Base-by-base conservation (phyloP, 2,329 filamentous ascomycete species). In the Cladosporium sp. region DNA sequence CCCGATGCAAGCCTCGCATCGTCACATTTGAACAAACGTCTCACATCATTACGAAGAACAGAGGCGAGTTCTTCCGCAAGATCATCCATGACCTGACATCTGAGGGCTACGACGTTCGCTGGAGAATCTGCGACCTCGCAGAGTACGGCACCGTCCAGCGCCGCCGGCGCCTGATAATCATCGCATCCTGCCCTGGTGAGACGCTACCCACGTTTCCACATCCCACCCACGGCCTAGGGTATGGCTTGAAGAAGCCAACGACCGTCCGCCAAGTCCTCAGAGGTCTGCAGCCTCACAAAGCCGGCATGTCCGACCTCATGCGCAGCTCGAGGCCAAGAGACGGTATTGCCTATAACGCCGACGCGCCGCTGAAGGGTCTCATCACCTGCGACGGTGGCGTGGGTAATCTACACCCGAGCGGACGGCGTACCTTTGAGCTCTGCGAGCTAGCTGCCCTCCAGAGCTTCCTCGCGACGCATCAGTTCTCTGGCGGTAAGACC, bases 21-120 rank as follows among this genome's bases (percentile, higher is more conserved):
- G 82, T 90, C 1, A 95, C 90, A 0, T 75, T 95, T 0, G 91
- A 96, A 66, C 88, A 96, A 67, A 92, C 90, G 0, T 86, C 84
- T 55, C 90, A 89, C 0, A 80, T 95, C 1, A 71, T 82, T 0
- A 57, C 55, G 0, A 73, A 80, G 0, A 15, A 52, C 3, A 84
- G 87, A 57, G 70, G 74, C 11, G 72, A 75, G 0, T 85, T 82
- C 55, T 86, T 92, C 49, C 76, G 81, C 39, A 73, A 78, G 0
- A 72, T 92, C 0, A 75, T 94, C 2, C 75, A 80, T 25, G 83
- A 86, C 34, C 86, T 92, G 55, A 85, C 88, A 0, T 73, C 81
- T 2, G 72, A 80, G 25, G 84, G 84, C 1, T 95, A 89, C 69
- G 90, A 86, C 0, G 76, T 93, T 0, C 77, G 85, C 2, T 94